These are phyloP conservation scores for Synchytrium microbalum DNA, from an alignment of 371 early-diverging fungal genomes.

Conservation along the genomic window DNA sequence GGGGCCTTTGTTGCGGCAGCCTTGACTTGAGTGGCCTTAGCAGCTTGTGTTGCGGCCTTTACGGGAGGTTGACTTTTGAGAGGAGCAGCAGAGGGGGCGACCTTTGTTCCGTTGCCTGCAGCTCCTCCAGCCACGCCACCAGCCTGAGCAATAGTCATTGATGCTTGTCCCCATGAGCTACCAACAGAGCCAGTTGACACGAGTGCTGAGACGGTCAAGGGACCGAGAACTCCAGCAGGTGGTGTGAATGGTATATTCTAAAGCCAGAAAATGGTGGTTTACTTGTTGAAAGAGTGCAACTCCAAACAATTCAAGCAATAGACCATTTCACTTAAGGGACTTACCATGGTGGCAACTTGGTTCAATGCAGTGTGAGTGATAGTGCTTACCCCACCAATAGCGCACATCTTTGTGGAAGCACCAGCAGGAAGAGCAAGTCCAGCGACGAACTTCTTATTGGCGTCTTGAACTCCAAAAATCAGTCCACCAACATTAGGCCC, in stretches of 20 bases:
- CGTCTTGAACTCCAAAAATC: background rate
- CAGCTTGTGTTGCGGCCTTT: background rate
- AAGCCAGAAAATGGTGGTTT: background rate
- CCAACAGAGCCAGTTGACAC: background rate
- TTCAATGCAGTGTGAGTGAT: background rate
- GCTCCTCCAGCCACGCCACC: background rate
- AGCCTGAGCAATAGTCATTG: background rate
- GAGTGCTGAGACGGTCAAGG: background rate
- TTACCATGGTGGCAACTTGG: too few species aligned
- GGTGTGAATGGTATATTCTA: background rate
- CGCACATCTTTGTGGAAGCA: background rate
- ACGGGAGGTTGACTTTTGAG: background rate
- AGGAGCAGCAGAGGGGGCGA: too few species aligned
- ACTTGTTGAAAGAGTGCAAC: too few species aligned
- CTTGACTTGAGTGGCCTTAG: background rate
- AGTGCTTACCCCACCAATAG: background rate
- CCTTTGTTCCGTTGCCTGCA: too few species aligned
- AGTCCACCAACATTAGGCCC: background rate
- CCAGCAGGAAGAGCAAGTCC: background rate
- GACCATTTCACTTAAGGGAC: too few species aligned
- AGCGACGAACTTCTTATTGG: background rate
- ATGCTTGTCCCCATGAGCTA: background rate
- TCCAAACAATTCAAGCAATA: too few species aligned
- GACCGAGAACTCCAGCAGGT: background rate
- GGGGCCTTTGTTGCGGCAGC: too few species aligned